Evolutionary conservation across 768 basidiomycete genomes (phyloP), one percentile per base, ranked within the genome.

Genomic region (Hirschioporus abietinus): DNA sequence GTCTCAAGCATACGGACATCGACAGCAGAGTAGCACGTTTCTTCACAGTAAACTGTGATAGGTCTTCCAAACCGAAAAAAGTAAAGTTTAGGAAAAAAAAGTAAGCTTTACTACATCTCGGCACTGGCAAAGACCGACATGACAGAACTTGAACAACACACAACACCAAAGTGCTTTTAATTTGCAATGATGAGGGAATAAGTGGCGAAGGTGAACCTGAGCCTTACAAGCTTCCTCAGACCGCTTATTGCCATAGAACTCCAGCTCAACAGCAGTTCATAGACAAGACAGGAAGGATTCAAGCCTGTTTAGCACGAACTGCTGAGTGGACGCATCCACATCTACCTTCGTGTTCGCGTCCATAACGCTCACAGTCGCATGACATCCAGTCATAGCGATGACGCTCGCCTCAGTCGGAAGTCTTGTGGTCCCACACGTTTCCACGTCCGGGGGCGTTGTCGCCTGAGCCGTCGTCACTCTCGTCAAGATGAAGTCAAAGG

Each of bases 401-500:
- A 74, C 71, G 36, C 58, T 68, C 12, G 64, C 66, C 71, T 79
- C 78, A 10, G 61, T 67, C 24, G 78, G 77, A n/a, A 79, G 72
- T 63, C 74, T 73, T 18, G 68, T 68, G 25, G 67, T 70, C n/a
- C 74, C 82, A 69, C 84, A 86, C 5, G 80, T 81, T 42, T 70
- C 68, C 15, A 84, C 80, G 68, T 86, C 83, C 57, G 70, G 74
- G 7, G 76, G 61, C 36, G 68, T 70, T 42, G 68, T 76, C 7
- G 68, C 68, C 17, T 72, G 68, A 67, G 75, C 72, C 7, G 72
- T 67, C 23, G 71, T 57, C 24, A 84, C 73, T 23, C 83, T 75
- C 27, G 83, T 81, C 60, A 84, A 74, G 1, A 85, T 76, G 69
- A 79, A 85, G 63, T 76, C 76, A 75, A 76, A 84, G 59, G 74